Conservation (phyloP, 495 filamentous ascomycete genomes). For the Hypoxylon trugodes region DNA sequence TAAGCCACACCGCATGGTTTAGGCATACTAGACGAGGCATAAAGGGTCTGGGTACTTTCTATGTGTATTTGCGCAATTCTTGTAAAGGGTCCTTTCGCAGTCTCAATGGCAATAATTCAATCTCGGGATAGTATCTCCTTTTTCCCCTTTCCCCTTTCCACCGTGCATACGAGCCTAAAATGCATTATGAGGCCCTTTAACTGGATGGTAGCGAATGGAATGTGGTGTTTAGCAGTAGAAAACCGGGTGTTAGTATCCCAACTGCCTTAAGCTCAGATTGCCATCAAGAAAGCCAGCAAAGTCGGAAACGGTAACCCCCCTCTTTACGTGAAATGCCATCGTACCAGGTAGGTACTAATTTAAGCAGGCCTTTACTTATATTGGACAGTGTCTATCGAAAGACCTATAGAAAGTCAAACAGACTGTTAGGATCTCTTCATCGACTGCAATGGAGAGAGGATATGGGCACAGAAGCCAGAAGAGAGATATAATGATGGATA, state of each 20-base stretch:
- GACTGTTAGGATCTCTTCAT: conserved; percentile 16
- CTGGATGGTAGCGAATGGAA: not conserved
- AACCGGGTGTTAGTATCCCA: conserved; percentile 1
- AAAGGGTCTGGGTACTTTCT: too few species aligned
- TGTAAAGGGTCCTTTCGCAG: too few species aligned
- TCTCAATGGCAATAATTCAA: too few species aligned
- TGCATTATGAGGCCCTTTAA: too few species aligned
- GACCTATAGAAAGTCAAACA: not conserved
- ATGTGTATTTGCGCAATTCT: too few species aligned
- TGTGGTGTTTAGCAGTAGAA: not conserved
- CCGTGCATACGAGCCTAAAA: too few species aligned
- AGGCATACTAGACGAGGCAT: too few species aligned
- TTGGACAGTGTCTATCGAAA: not conserved
- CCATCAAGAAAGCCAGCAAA: not conserved
- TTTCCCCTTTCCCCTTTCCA: too few species aligned
- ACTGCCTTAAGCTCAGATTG: not conserved
- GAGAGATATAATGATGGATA: conserved; percentile 2
- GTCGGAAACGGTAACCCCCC: not conserved
- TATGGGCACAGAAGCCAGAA: conserved; percentile 3
- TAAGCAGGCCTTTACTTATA: not conserved
- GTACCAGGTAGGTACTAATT: too few species aligned
- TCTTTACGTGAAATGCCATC: too few species aligned
- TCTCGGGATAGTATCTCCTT: too few species aligned
- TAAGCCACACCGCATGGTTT: too few species aligned
- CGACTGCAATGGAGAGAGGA: not conserved